phyloP scores from a whole-genome alignment of 148 eudicot species.

The Polygonum aviculare region DNA sequence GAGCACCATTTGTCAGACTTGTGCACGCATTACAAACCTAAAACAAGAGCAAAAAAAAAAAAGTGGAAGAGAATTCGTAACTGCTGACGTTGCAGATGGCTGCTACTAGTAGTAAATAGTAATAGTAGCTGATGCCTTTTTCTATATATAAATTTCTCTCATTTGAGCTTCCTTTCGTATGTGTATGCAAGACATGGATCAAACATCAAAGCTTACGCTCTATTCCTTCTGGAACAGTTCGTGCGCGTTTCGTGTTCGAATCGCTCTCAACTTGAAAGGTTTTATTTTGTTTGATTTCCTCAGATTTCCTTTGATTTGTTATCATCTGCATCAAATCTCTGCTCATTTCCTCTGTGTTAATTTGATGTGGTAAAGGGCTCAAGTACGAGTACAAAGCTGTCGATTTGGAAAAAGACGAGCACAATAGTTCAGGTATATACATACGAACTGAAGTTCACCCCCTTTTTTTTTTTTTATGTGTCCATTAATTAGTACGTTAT shows the following conservation, averaged over 20 bases:
- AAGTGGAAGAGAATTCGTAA: too few species aligned
- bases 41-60: too few species aligned
- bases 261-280: slow-evolving; percentile 88
- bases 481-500: background rate
- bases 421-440: slow-evolving; percentile 47
- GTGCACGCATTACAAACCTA: too few species aligned
- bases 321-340: background rate
- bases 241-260: slow-evolving; percentile 75
- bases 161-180: background rate
- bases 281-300: background rate
- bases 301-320: background rate
- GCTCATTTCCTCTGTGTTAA: background rate
- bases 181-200: slow-evolving; percentile 22
- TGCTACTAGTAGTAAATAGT: too few species aligned
- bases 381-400: slow-evolving; percentile 75
- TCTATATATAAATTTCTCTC: background rate
- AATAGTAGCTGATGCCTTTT: background rate
- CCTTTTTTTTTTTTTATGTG: background rate
- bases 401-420: slow-evolving; percentile 71
- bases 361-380: slow-evolving; percentile 39
- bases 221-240: slow-evolving; percentile 74
- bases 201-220: slow-evolving; percentile 48
- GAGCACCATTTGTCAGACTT: too few species aligned
- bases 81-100: too few species aligned
- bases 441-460: background rate